Percentiles rank a stretch among this genome's conserved stretches.
Conservation (phyloP, 2,329 filamentous ascomycete genomes). For the Cladorrhinum sp. region DNA sequence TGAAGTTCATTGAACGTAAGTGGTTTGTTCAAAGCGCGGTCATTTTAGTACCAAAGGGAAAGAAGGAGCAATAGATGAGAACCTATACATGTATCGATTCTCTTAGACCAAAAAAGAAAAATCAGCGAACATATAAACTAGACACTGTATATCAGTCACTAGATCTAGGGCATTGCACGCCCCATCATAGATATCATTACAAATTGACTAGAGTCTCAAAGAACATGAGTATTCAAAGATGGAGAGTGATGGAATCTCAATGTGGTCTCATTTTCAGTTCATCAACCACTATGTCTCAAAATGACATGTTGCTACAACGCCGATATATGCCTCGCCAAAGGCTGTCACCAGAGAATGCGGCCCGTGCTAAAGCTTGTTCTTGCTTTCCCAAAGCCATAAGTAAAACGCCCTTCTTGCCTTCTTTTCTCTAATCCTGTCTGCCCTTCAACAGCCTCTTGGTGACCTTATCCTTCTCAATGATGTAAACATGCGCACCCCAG, state of each 20-base stretch:
- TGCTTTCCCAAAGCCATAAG: background rate
- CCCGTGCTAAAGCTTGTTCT: background rate
- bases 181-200: background rate
- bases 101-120: background rate
- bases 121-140: slow-evolving; percentile 7
- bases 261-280: slow-evolving; percentile 6
- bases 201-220: background rate
- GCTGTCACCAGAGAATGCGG: background rate
- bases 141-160: slow-evolving; percentile 22
- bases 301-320: slow-evolving; percentile 17
- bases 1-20: slow-evolving; percentile 73
- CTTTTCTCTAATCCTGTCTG: slow-evolving; percentile 81
- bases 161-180: background rate
- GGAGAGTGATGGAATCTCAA: background rate
- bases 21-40: slow-evolving; percentile 57
- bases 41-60: slow-evolving; percentile 40
- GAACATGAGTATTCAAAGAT: background rate
- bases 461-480: slow-evolving; percentile 99
- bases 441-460: slow-evolving; percentile 98
- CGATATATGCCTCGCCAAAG: background rate
- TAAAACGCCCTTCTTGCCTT: slow-evolving; percentile 1
- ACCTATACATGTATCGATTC: background rate
- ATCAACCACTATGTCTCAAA: slow-evolving; percentile 8
- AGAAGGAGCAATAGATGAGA: slow-evolving; percentile 51
- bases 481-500: slow-evolving; percentile 98